Conservation (phyloP, 371 early-diverging fungal genomes). For the Coemansia sp. region DNA sequence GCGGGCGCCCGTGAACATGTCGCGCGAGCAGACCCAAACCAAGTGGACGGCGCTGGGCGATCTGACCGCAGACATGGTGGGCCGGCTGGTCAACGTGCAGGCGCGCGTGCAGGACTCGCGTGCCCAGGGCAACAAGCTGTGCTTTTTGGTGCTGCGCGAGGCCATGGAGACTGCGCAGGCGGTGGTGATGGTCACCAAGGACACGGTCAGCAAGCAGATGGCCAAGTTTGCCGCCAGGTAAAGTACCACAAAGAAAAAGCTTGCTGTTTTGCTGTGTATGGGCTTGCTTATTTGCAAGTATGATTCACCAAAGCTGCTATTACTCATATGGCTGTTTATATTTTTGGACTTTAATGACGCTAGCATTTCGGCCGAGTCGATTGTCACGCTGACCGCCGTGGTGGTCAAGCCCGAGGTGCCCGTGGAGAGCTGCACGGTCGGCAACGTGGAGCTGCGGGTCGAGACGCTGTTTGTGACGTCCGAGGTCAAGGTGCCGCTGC, state of each 20-base stretch:
- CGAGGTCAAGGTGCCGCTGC: constrained; percentile 80
- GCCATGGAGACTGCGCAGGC: constrained; percentile 87
- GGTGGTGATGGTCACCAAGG: constrained; percentile 69
- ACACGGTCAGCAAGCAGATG: constrained; percentile 90
- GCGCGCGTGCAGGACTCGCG: constrained; percentile 92
- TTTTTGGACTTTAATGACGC: no score
- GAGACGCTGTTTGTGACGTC: constrained; percentile 73
- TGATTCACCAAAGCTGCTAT: constrained; percentile 2
- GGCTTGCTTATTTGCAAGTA: background rate
- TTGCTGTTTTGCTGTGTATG: background rate
- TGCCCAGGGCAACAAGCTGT: constrained; percentile 85
- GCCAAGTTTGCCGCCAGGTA: constrained; percentile 82
- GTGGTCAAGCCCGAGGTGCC: constrained; percentile 80
- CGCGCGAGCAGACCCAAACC: constrained; percentile 61
- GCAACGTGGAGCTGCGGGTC: constrained; percentile 85
- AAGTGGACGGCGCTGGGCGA: constrained; percentile 54
- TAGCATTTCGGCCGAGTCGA: constrained; percentile 84
- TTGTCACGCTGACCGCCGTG: constrained; percentile 80
- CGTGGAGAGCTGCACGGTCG: constrained; percentile 90
- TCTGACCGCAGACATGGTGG: constrained; percentile 65
- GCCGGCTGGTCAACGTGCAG: constrained; percentile 76
- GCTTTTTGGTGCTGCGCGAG: constrained; percentile 93
- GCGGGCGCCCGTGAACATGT: constrained; percentile 84
- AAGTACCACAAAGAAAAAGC: constrained; percentile 8
- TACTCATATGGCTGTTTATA: constrained; percentile 1